Base-by-base conservation (phyloP, 2,329 filamentous ascomycete species). In the Didymosphaeria variabile region DNA sequence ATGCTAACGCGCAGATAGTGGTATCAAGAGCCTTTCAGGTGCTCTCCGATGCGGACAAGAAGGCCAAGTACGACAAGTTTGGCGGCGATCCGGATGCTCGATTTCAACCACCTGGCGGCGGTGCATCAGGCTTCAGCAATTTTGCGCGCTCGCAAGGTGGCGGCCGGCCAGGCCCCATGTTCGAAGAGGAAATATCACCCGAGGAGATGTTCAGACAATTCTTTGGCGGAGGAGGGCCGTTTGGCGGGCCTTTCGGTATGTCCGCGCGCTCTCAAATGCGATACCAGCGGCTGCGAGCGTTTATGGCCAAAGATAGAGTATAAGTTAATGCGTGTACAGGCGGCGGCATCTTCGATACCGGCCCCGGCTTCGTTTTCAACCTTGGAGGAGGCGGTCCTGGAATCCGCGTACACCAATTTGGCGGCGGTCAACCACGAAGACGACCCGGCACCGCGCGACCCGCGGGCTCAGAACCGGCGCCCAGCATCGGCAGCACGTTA, bases 181-280 rank as follows among this genome's bases (percentile, higher is more conserved):
- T 91, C 80, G 92, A 95, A 58, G 93, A 95, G 62, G 94, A 98
- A 77, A 92, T 99, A 70, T 97, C 91, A 57, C 94, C 95, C 0
- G 95, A 99, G 79, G 95, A 99, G 79, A 87, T 99, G 84, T 99
- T 99, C 82, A 90, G 94, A 76, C 88, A 94, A 65, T 99, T 99
- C 86, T 99, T 99, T 82, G 92, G 92, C 51, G 93, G 91, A 45
- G 90, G 85, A 9, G 83, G 85, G 71, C 86, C 87, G 13, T 77
- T 77, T 51, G 88, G 90, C 60, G 88, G 88, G 56, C 86, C 87
- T 17, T 89, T 92, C 73, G 90, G 91, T 81, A 87, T 80, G 78
- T 74, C 59, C 21, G 55, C 46, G 32, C 34, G 44, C 13, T 58
- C 38, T 36, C 49, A 19, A 21, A 49, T 40, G 38, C 40, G 44